These are phyloP conservation scores for Beta macrorhiza DNA, from an alignment of 179 eudicot genomes.

Conservation along the genomic window DNA sequence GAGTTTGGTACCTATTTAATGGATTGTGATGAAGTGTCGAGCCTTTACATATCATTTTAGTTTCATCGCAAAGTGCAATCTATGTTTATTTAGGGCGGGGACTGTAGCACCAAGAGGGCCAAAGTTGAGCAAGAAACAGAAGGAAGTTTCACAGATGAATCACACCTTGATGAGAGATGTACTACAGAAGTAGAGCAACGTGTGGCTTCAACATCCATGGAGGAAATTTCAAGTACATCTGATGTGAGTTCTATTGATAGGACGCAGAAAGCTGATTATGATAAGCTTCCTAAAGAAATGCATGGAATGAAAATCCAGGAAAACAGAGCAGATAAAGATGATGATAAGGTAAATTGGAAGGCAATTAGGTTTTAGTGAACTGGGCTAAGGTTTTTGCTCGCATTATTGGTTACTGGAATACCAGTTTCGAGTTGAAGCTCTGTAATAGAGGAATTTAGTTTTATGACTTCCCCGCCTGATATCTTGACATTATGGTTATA, in stretches of 20 bases:
- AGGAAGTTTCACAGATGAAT: constrained; percentile 27
- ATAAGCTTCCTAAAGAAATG: constrained; percentile 68
- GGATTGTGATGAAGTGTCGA: constrained; percentile 22
- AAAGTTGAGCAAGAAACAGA: constrained; percentile 56
- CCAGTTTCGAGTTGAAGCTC: neutral
- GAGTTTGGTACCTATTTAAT: constrained; percentile 17
- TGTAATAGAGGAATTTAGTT: neutral
- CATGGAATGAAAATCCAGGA: constrained; percentile 66
- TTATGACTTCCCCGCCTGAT: neutral
- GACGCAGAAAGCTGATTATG: constrained; percentile 39
- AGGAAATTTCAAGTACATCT: constrained; percentile 48
- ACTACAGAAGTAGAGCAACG: constrained; percentile 33
- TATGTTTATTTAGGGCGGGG: constrained; percentile 56
- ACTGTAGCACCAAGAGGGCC: constrained; percentile 55
- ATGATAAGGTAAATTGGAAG: constrained; percentile 42
- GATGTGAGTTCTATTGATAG: constrained; percentile 31
- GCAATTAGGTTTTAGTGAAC: constrained; percentile 13
- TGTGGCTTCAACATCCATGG: constrained; percentile 38
- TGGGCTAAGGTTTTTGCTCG: constrained; percentile 13
- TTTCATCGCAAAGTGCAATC: constrained; percentile 24
- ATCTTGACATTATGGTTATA: neutral
- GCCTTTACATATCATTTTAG: constrained; percentile 14
- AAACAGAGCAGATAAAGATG: constrained; percentile 43
- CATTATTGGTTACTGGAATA: constrained; percentile 17
- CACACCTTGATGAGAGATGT: constrained; percentile 37